Evolutionary conservation across 495 filamentous ascomycete species (phyloP).

Genomic region (Aspergillus biplanus): DNA sequence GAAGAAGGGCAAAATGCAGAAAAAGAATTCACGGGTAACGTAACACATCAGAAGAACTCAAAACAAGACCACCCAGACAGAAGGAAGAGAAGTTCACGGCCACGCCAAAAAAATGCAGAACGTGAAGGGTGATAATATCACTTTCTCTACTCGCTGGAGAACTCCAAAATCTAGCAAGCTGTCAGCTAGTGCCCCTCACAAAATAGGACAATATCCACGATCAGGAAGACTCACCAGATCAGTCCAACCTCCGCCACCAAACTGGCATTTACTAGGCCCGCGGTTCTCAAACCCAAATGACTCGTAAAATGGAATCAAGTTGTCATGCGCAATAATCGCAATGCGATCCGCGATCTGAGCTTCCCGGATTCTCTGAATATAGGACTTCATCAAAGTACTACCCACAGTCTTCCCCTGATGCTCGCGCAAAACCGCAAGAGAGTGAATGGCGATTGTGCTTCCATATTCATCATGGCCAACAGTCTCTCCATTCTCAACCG

Average conservation of each 20-base stretch:
- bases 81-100: conserved; percentile 22
- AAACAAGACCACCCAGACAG: conserved; percentile 15
- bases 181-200: conserved; percentile 11
- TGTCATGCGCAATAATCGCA: conserved; percentile 76
- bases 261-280: conserved; percentile 67
- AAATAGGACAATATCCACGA: no score
- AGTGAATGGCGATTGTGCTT: conserved; percentile 78
- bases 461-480: conserved; percentile 73
- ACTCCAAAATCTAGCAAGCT: conserved; percentile 35
- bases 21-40: no score
- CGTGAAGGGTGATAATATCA: conserved; percentile 1
- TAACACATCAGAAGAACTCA: conserved; percentile 1
- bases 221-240: conserved; percentile 51
- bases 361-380: conserved; percentile 69
- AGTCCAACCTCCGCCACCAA: conserved; percentile 81
- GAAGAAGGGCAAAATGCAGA: conserved; percentile 3
- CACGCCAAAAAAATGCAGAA: conserved; percentile 32
- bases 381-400: conserved; percentile 74
- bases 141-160: conserved; percentile 28
- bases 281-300: conserved; percentile 69
- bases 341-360: conserved; percentile 71
- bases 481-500: conserved; percentile 37
- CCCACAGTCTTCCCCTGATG: conserved; percentile 77
- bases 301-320: conserved; percentile 75
- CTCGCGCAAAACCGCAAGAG: conserved; percentile 74